Base-by-base conservation (phyloP, 2,329 filamentous ascomycete species). In the Mycosphaerella sp. region DNA sequence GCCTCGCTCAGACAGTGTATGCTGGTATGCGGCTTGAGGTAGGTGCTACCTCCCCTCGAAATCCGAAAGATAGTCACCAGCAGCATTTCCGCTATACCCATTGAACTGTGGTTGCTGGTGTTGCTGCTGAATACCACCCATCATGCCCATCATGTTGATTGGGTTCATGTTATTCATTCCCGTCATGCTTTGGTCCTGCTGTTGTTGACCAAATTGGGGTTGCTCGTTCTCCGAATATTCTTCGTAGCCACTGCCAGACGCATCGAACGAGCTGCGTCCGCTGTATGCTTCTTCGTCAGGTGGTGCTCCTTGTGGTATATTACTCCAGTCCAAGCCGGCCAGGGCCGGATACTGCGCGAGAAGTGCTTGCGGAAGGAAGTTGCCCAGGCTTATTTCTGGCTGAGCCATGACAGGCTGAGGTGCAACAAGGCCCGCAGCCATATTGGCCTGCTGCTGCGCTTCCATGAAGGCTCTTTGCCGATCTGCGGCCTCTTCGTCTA, bases 311-410 rank as follows among this genome's bases (percentile, higher is more conserved):
- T 85, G 79, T 37, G 84, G 79, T 66, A 94, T 79, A 47, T 84
- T 79, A 14, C 79, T 79, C 90, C 91, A 97, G 64, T 91, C 90
- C 66, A 97, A 79, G 48, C 84, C 86, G 18, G 90, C 89, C n/a
- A 98, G 74, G 3, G 89, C 90, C 10, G 93, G 93, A 68, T 96
- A 97, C 65, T 97, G 93, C 14, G 87, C 86, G 35, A 97, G 74
- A 44, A 98, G 74, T 1, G 91, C 91, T 3, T 87, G 87, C 1
- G 93, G 93, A n/a, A 97, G 77, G 37, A 79, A 73, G 39, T 85
- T 81, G 64, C 86, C 76, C 46, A 78, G 76, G 60, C 85, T 76
- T 12, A 76, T 75, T 37, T 63, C 57, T 6, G 58, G 53, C 56
- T 63, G 59, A 9, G 55, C 55, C 36, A 62, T 58, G 47, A 66